These are phyloP conservation scores for Fulvia fulva DNA, from an alignment of 2,329 filamentous ascomycete genomes.

Conservation along the genomic window DNA sequence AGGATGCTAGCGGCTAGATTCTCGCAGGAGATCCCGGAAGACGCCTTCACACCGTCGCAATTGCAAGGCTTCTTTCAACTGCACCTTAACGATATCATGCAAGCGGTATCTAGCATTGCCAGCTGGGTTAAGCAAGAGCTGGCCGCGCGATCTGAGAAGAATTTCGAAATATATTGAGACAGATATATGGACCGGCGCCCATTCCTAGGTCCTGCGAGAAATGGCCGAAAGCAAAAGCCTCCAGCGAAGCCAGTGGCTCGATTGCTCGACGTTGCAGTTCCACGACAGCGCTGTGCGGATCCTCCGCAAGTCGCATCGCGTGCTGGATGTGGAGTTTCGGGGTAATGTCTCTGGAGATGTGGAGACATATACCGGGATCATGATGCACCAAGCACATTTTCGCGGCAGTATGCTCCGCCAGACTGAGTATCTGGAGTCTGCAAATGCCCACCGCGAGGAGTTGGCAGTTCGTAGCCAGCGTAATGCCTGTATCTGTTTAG, in stretches of 20 bases:
- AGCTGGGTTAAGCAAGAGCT: constrained; percentile 20
- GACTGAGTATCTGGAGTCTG: neutral
- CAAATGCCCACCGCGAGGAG: neutral
- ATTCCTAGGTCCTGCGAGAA: neutral
- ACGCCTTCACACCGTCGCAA: constrained; percentile 24
- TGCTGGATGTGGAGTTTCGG: neutral
- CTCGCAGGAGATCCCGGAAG: constrained; percentile 20
- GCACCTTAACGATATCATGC: constrained; percentile 20
- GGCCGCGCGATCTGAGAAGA: constrained; percentile 1
- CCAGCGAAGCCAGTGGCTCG: neutral
- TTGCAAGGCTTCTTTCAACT: constrained; percentile 26
- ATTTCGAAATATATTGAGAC: constrained; percentile 5
- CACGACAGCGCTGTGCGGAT: neutral
- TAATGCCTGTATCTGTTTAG: neutral
- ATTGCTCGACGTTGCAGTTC: neutral
- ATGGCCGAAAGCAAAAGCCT: neutral
- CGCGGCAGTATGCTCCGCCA: neutral
- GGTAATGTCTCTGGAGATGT: neutral
- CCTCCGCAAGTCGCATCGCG: neutral
- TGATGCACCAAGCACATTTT: neutral
- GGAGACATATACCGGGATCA: neutral
- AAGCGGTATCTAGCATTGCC: constrained; percentile 16
- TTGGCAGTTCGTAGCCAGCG: neutral
- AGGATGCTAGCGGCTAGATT: constrained; percentile 20
- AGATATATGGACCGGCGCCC: neutral